A percentile compares a stretch with the other conserved stretches of the same genome.
Conservation (phyloP, 2,329 filamentous ascomycete genomes). For the Cladosporium austrohemisphaericum region DNA sequence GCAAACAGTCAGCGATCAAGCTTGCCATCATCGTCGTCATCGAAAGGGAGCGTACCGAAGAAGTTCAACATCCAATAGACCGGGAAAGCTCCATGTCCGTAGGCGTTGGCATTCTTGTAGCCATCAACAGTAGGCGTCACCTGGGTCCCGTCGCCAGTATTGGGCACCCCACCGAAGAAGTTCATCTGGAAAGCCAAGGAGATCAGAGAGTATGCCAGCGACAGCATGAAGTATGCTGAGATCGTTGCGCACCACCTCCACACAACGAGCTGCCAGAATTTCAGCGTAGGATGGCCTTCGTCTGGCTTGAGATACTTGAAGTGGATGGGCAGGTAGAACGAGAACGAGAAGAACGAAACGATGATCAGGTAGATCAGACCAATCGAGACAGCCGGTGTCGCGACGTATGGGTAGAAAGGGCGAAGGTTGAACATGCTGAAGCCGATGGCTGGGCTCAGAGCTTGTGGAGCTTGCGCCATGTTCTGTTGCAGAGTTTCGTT, state of each 20-base stretch:
- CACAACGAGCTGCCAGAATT: constrained; percentile 55
- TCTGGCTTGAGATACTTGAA: constrained; percentile 53
- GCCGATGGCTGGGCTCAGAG: constrained; percentile 54
- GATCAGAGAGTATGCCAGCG: constrained; percentile 61
- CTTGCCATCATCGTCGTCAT: too few species aligned
- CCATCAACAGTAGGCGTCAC: constrained; percentile 32
- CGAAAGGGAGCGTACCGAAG: constrained; percentile 53
- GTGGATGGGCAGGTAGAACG: constrained; percentile 63
- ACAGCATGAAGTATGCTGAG: constrained; percentile 58
- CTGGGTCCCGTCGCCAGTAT: constrained; percentile 41
- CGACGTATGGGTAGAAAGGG: constrained; percentile 54
- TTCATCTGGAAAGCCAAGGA: constrained; percentile 61
- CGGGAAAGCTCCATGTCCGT: constrained; percentile 55
- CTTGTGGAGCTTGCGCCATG: constrained; percentile 49
- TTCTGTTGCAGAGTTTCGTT: constrained; percentile 39
- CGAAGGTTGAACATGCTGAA: constrained; percentile 57
- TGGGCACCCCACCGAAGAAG: constrained; percentile 45
- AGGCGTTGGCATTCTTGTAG: constrained; percentile 48
- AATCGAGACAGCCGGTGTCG: constrained; percentile 58
- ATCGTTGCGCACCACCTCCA: constrained; percentile 58
- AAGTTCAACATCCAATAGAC: constrained; percentile 56
- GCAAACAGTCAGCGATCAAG: constrained; percentile 54
- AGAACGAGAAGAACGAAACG: constrained; percentile 63
- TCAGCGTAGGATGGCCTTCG: constrained; percentile 54
- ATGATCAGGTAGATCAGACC: constrained; percentile 66